A percentile compares a stretch with the other conserved stretches of the same genome.
These are phyloP conservation scores for Flaveria brownii DNA, from an alignment of 129 eudicot genomes.

Conservation along the genomic window DNA sequence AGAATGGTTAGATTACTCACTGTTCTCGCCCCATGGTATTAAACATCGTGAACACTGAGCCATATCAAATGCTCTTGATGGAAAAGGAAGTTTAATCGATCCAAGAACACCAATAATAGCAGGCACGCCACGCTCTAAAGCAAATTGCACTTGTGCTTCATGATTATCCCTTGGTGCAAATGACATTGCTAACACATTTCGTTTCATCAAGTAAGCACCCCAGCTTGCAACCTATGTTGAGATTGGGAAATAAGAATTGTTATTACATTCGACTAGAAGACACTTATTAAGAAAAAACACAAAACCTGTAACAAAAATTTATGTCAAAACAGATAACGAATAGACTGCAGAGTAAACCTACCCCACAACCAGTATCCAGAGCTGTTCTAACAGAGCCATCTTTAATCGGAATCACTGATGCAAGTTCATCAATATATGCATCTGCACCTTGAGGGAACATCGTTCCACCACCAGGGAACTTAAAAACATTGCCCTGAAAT, in stretches of 20 bases:
- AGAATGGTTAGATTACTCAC: slow-evolving; percentile 39
- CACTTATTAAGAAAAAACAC: neutral
- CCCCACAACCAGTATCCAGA: slow-evolving; percentile 98
- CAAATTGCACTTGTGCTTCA: slow-evolving; percentile 97
- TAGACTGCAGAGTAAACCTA: slow-evolving; percentile 37
- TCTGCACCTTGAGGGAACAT: slow-evolving; percentile 99
- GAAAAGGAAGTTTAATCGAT: slow-evolving; percentile 74
- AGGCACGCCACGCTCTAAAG: slow-evolving; percentile 93
- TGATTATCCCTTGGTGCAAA: slow-evolving; percentile 98
- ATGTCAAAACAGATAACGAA: slow-evolving; percentile 2
- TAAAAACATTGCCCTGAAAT: slow-evolving; percentile 82
- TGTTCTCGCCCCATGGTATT: slow-evolving; percentile 81
- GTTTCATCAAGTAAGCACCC: slow-evolving; percentile 93
- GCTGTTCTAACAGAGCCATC: slow-evolving; percentile 89
- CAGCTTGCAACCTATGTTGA: slow-evolving; percentile 83
- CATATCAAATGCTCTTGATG: slow-evolving; percentile 93
- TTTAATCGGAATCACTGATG: slow-evolving; percentile 69
- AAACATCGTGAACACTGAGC: slow-evolving; percentile 92
- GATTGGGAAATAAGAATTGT: slow-evolving; percentile 20
- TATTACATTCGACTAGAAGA: slow-evolving; percentile 9
- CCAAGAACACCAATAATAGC: slow-evolving; percentile 93
- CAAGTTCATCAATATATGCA: slow-evolving; percentile 94
- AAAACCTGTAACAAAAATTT: neutral
- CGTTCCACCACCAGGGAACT: slow-evolving; percentile 98
- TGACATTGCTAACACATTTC: slow-evolving; percentile 86